phyloP scores from a whole-genome alignment of 1,139 yeast genomes.

The Saccharomyces pastorianus region DNA sequence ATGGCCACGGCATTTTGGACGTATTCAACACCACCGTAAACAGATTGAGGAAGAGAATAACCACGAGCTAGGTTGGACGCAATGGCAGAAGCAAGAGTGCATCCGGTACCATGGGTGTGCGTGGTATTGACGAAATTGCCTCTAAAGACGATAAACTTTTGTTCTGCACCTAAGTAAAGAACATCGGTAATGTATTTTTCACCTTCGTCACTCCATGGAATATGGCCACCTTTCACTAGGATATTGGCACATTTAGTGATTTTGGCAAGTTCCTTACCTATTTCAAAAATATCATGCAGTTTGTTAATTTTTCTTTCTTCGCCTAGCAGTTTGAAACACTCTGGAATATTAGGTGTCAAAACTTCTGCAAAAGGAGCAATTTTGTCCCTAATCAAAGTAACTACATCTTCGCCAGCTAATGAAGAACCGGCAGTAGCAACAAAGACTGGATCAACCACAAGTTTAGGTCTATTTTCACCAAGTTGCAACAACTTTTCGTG shows the following conservation, averaged over 20 bases:
- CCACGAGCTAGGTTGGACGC: conserved; percentile 66
- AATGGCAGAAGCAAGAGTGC: conserved; percentile 76
- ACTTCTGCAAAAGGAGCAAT: conserved; percentile 51
- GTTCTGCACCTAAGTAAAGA: conserved; percentile 42
- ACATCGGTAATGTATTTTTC: conserved; percentile 46
- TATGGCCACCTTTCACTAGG: conserved; percentile 77
- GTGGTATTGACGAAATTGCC: conserved; percentile 43
- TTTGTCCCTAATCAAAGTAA: conserved; percentile 35
- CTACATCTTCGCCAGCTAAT: conserved; percentile 43
- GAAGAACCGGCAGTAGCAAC: conserved; percentile 68
- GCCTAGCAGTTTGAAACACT: conserved; percentile 40
- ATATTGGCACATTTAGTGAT: conserved; percentile 45
- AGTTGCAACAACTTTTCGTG: conserved; percentile 33
- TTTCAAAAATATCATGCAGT: conserved; percentile 34
- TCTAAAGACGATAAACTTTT: conserved; percentile 38
- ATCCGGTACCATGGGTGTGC: conserved; percentile 86
- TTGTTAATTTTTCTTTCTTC: conserved; percentile 19
- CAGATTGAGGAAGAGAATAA: conserved; percentile 38
- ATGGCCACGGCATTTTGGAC: conserved; percentile 58
- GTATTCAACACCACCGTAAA: conserved; percentile 52
- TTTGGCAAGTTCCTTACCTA: conserved; percentile 40
- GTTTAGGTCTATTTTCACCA: conserved; percentile 29
- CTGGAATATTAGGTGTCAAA: conserved; percentile 70
- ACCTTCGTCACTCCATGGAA: conserved; percentile 40
- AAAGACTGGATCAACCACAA: conserved; percentile 79